These are phyloP conservation scores for Discostella pseudostelligera DNA, from an alignment of 108 stramenopile genomes.

Conservation along the genomic window DNA sequence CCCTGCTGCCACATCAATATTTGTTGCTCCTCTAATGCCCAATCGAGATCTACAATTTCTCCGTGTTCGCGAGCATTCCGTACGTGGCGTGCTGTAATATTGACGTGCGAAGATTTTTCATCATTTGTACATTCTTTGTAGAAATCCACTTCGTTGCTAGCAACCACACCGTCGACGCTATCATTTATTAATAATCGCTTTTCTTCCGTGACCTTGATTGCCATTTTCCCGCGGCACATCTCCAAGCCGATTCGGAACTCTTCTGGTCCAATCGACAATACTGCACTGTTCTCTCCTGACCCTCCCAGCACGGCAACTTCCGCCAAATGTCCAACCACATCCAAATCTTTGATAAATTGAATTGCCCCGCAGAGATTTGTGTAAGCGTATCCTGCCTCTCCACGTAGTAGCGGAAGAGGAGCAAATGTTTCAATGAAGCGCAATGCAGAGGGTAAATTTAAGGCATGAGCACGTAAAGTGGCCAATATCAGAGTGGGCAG, in stretches of 20 bases:
- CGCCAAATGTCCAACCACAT: conserved; percentile 41
- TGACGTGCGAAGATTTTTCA: conserved; percentile 13
- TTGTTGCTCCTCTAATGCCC: conserved; percentile 56
- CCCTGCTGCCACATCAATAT: conserved; percentile 36
- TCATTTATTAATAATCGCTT: not conserved
- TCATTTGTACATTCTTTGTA: conserved; percentile 12
- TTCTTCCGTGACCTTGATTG: conserved; percentile 9
- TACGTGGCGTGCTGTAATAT: conserved; percentile 55
- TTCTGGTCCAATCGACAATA: conserved; percentile 58
- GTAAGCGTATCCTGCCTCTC: conserved; percentile 84
- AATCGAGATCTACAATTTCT: conserved; percentile 63
- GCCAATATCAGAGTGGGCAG: conserved; percentile 79
- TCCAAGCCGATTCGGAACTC: conserved; percentile 63
- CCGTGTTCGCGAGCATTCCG: conserved; percentile 60
- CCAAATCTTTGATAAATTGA: conserved; percentile 75
- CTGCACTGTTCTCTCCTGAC: conserved; percentile 34
- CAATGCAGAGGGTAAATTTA: conserved; percentile 46
- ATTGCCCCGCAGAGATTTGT: conserved; percentile 84
- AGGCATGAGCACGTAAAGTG: conserved; percentile 57
- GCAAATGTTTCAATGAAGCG: conserved; percentile 71
- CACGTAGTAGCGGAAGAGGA: conserved; percentile 55
- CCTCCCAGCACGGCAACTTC: conserved; percentile 31
- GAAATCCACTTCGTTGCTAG: not conserved
- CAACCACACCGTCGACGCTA: conserved; percentile 5
- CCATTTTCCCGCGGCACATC: conserved; percentile 36